These are phyloP conservation scores for Thuja plicata DNA, from an alignment of 83 land plant species.

Conservation along the genomic window DNA sequence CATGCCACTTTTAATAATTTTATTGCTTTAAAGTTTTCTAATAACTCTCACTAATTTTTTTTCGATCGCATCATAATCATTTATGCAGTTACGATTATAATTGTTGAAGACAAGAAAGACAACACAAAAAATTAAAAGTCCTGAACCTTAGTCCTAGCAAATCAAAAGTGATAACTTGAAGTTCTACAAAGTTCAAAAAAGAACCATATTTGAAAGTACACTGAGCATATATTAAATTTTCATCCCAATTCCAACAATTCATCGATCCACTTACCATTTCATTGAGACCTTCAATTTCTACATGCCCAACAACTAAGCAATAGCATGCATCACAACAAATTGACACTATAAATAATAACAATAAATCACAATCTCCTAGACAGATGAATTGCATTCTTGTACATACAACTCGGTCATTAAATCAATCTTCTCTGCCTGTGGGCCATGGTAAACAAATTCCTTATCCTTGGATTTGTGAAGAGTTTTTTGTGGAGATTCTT, in stretches of 20 bases:
- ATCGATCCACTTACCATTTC: neutral
- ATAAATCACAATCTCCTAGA: neutral
- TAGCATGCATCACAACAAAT: neutral
- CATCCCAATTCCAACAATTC: neutral
- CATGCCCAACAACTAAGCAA: neutral
- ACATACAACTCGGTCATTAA: neutral
- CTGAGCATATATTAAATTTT: neutral
- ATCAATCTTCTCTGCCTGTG: neutral
- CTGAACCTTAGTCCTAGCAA: too few species aligned
- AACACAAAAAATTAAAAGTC: too few species aligned
- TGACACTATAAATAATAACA: neutral
- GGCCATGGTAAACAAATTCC: neutral
- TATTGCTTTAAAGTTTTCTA: too few species aligned
- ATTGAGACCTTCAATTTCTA: neutral
- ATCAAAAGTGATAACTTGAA: neutral
- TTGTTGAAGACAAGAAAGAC: too few species aligned
- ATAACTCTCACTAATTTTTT: too few species aligned
- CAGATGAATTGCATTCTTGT: neutral
- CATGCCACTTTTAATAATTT: too few species aligned
- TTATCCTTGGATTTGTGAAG: neutral
- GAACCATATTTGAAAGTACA: neutral
- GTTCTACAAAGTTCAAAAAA: neutral
- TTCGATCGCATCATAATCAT: too few species aligned
- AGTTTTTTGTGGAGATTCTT: neutral
- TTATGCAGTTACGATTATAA: too few species aligned